These are phyloP conservation scores for Peronospora farinosa DNA, from an alignment of 352 stramenopile species.

Conservation along the genomic window DNA sequence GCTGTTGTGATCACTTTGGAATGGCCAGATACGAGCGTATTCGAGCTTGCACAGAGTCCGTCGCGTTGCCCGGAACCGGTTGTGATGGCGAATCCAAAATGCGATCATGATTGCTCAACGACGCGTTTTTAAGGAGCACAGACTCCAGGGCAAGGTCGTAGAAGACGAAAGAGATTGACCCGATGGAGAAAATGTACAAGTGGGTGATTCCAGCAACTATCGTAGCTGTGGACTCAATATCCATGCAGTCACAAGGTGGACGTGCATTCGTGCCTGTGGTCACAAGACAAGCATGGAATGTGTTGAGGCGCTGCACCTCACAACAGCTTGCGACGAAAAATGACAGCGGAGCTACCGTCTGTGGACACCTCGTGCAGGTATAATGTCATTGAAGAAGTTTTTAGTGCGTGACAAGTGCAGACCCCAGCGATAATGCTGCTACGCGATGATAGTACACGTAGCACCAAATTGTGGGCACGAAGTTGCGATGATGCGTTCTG, in stretches of 20 bases:
- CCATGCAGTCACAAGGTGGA: constrained; percentile 32
- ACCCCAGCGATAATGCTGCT: constrained; percentile 23
- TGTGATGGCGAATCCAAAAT: constrained; percentile 54
- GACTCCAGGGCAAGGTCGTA: constrained; percentile 10
- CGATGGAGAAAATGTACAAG: constrained; percentile 33
- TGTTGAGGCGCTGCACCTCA: constrained; percentile 34
- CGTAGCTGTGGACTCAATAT: constrained; percentile 40
- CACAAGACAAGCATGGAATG: constrained; percentile 45
- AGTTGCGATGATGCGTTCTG: constrained; percentile 32
- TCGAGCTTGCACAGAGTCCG: constrained; percentile 38
- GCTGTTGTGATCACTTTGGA: constrained; percentile 53
- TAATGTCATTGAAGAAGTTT: constrained; percentile 24
- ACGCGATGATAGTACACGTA: constrained; percentile 16
- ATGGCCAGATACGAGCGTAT: constrained; percentile 47
- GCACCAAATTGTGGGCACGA: constrained; percentile 39
- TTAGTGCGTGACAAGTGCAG: constrained; percentile 29
- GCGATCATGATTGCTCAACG: constrained; percentile 48
- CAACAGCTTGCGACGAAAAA: constrained; percentile 28
- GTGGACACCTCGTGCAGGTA: constrained; percentile 40
- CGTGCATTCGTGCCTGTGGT: constrained; percentile 32
- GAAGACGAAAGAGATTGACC: constrained; percentile 12
- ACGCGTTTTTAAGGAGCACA: constrained; percentile 43
- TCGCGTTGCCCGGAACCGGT: constrained; percentile 43
- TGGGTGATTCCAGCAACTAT: constrained; percentile 29
- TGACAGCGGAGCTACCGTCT: constrained; percentile 31